Conservation (phyloP, 352 stramenopile species). For the Blastocystis sp. region DNA sequence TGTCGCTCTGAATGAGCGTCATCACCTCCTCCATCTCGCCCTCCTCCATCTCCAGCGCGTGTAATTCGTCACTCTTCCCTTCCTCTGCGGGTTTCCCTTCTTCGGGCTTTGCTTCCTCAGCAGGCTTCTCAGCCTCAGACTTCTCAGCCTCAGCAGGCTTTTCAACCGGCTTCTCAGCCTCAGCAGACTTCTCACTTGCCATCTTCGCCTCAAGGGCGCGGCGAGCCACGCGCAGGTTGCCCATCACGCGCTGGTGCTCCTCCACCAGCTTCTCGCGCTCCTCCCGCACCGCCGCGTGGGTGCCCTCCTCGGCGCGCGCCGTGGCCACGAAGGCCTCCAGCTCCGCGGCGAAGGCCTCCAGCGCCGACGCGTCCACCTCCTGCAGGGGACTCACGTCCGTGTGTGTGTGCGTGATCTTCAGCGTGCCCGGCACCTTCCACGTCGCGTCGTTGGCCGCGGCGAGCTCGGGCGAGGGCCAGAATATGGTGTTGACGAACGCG, state of each 20-base stretch:
- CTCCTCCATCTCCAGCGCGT: not conserved
- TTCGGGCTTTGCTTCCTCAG: not conserved
- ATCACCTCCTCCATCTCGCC: slow-evolving; percentile 11
- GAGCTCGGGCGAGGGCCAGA: slow-evolving; percentile 17
- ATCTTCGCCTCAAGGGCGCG: not conserved
- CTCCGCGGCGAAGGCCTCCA: not conserved
- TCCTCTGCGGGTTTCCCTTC: not conserved
- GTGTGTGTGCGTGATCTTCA: slow-evolving; percentile 41
- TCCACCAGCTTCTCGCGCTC: not conserved
- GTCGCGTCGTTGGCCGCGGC: slow-evolving; percentile 5
- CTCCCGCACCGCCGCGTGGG: not conserved
- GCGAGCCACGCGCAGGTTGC: not conserved
- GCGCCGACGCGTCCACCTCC: not conserved
- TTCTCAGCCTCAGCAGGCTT: not conserved
- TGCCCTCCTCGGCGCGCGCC: not conserved
- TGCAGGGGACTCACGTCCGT: slow-evolving; percentile 20
- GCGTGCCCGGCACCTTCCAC: not conserved
- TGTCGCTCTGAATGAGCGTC: slow-evolving; percentile 16
- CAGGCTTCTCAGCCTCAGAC: not conserved
- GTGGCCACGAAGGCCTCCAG: slow-evolving; percentile 20
- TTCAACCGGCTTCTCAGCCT: slow-evolving; percentile 2
- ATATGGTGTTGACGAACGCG: slow-evolving; percentile 28
- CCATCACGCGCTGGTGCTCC: not conserved
- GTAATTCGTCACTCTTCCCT: not conserved
- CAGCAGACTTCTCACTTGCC: not conserved